Percentiles rank a stretch among this genome's conserved stretches.
Evolutionary conservation across 805 yeast species (phyloP).

Genomic region (Starmerella stellata): DNA sequence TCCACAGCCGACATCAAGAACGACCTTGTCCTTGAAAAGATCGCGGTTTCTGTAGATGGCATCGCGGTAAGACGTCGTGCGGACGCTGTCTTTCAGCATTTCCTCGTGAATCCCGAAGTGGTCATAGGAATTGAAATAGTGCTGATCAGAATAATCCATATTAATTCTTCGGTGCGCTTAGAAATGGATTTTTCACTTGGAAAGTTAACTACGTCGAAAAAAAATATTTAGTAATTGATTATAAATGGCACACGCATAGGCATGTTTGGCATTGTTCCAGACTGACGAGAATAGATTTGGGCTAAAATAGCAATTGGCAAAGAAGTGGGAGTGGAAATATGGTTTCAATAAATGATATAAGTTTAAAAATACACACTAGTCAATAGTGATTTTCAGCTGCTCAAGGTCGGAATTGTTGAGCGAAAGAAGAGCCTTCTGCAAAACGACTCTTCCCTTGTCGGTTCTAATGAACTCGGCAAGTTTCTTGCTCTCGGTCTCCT

Average conservation of each 20-base stretch:
- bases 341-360: too few relatives aligned
- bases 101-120: slow-evolving; percentile 97
- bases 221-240: too few relatives aligned
- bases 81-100: slow-evolving; percentile 87
- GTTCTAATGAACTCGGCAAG: not conserved
- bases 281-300: too few relatives aligned
- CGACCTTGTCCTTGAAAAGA: slow-evolving; percentile 80
- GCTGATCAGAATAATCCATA: slow-evolving; percentile 41
- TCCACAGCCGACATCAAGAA: slow-evolving; percentile 96
- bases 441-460: not conserved
- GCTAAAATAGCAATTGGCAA: too few relatives aligned
- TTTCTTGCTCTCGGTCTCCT: not conserved
- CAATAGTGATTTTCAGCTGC: not conserved
- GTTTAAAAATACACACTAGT: too few relatives aligned
- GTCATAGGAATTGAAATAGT: slow-evolving; percentile 86
- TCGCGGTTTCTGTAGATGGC: slow-evolving; percentile 83
- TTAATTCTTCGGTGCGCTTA: too few relatives aligned
- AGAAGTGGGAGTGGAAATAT: too few relatives aligned
- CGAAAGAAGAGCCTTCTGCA: not conserved
- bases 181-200: too few relatives aligned
- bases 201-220: too few relatives aligned
- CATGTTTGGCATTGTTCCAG: too few relatives aligned
- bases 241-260: too few relatives aligned
- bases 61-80: slow-evolving; percentile 79
- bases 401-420: not conserved